Conservation (phyloP, 805 yeast genomes). For the Pichia nanzhaoensis region DNA sequence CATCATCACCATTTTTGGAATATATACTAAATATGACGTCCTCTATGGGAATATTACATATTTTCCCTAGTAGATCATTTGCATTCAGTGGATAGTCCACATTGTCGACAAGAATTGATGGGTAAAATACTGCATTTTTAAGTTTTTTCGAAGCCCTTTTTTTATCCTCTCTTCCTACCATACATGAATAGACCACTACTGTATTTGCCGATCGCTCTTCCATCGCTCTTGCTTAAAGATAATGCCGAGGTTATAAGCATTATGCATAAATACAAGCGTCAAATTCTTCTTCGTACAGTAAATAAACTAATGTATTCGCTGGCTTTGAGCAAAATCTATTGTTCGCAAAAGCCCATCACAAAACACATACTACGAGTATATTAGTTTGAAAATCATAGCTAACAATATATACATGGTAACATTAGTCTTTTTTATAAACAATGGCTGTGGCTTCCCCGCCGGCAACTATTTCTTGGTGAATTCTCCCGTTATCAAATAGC, state of each 20-base stretch:
- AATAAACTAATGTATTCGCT: too few relatives aligned
- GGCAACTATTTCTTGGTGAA: slow-evolving; percentile 54
- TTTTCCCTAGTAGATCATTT: slow-evolving; percentile 3
- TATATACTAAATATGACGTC: slow-evolving; percentile 3
- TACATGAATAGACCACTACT: slow-evolving; percentile 5
- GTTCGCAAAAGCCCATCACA: too few relatives aligned
- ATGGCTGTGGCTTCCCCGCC: slow-evolving; percentile 59
- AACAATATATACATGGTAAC: background rate
- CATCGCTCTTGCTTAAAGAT: too few relatives aligned
- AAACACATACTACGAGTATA: too few relatives aligned
- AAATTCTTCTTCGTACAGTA: too few relatives aligned
- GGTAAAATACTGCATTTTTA: background rate
- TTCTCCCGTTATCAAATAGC: slow-evolving; percentile 29
- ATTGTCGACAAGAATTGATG: background rate
- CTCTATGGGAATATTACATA: background rate
- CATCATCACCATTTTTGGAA: background rate
- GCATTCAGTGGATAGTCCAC: slow-evolving; percentile 4
- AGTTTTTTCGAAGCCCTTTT: background rate
- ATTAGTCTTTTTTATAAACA: slow-evolving; percentile 37
- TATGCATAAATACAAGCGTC: too few relatives aligned
- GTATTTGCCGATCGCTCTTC: background rate
- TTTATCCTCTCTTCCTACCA: slow-evolving; percentile 5
- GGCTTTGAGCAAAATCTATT: too few relatives aligned
- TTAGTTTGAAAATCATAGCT: background rate
- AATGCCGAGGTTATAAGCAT: too few relatives aligned